Evolutionary conservation across 1,139 yeast species (phyloP).

Genomic region (Saccharomyces hybrid): DNA sequence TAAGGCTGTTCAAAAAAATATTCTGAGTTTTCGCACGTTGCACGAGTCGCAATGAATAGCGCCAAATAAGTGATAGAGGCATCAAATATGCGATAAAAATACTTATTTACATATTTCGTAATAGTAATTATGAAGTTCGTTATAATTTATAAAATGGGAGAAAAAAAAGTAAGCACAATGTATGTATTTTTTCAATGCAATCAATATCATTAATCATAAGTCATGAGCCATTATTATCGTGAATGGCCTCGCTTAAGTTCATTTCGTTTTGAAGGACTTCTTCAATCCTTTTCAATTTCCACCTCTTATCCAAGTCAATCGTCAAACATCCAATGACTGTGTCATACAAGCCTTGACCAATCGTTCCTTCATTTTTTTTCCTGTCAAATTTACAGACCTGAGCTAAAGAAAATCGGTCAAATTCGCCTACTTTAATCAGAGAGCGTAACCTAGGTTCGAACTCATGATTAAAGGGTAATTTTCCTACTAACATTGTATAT

Average conservation of each 20-base stretch:
- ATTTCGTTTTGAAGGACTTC: slow-evolving; percentile 7
- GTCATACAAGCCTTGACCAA: slow-evolving; percentile 34
- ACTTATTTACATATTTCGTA: not conserved
- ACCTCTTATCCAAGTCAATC: slow-evolving; percentile 43
- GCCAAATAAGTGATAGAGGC: not conserved
- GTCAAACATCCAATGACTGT: slow-evolving; percentile 51
- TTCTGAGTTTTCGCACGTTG: not conserved
- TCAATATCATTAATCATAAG: not conserved
- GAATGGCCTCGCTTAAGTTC: not conserved
- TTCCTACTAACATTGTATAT: slow-evolving; percentile 66
- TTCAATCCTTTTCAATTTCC: slow-evolving; percentile 39
- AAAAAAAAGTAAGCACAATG: not conserved
- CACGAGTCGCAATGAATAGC: not conserved
- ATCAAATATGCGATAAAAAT: not conserved
- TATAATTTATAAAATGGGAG: not conserved
- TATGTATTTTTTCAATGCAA: not conserved
- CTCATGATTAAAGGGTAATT: slow-evolving; percentile 74
- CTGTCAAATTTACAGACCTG: slow-evolving; percentile 23
- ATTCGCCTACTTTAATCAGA: slow-evolving; percentile 63
- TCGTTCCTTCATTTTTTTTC: slow-evolving; percentile 10
- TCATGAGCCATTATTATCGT: not conserved
- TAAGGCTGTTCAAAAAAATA: not conserved
- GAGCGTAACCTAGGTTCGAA: slow-evolving; percentile 73
- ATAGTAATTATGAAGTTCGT: not conserved
- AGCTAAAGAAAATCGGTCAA: slow-evolving; percentile 41